Evolutionary conservation across 805 yeast genomes (phyloP).

Genomic region (Ogataea paradorogensis): DNA sequence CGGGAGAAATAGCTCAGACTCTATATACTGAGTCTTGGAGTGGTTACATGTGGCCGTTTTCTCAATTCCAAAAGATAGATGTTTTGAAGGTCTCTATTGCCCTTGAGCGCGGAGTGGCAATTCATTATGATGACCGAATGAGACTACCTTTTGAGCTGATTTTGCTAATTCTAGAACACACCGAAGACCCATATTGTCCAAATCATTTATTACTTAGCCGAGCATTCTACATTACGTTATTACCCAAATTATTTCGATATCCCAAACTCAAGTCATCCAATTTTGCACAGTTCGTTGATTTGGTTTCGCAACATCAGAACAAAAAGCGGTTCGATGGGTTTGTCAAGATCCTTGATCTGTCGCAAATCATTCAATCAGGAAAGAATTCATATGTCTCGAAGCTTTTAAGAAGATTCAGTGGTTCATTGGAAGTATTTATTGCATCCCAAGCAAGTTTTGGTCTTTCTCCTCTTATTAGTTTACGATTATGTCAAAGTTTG

Average conservation of each 20-base stretch:
- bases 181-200: conserved; percentile 38
- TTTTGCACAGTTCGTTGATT: conserved; percentile 69
- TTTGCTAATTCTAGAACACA: conserved; percentile 34
- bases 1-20: background rate
- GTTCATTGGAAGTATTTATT: conserved; percentile 60
- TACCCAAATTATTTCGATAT: conserved; percentile 61
- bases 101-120: conserved; percentile 25
- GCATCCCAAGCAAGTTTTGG: conserved; percentile 98
- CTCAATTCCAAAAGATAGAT: conserved; percentile 50
- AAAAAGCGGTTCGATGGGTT: conserved; percentile 50
- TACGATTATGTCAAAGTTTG: conserved; percentile 65
- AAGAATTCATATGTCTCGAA: conserved; percentile 88
- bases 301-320: conserved; percentile 44
- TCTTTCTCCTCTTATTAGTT: conserved; percentile 77
- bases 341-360: conserved; percentile 67
- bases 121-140: conserved; percentile 19
- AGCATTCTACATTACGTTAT: conserved; percentile 53
- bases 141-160: conserved; percentile 52
- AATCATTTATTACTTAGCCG: conserved; percentile 59
- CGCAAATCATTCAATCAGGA: conserved; percentile 83
- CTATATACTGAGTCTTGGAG: conserved; percentile 13
- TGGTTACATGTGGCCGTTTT: conserved; percentile 43
- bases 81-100: conserved; percentile 36
- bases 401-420: conserved; percentile 71
- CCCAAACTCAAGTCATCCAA: conserved; percentile 68